phyloP scores from a whole-genome alignment of 306 rosid genomes.

The Quercus wislizeni region DNA sequence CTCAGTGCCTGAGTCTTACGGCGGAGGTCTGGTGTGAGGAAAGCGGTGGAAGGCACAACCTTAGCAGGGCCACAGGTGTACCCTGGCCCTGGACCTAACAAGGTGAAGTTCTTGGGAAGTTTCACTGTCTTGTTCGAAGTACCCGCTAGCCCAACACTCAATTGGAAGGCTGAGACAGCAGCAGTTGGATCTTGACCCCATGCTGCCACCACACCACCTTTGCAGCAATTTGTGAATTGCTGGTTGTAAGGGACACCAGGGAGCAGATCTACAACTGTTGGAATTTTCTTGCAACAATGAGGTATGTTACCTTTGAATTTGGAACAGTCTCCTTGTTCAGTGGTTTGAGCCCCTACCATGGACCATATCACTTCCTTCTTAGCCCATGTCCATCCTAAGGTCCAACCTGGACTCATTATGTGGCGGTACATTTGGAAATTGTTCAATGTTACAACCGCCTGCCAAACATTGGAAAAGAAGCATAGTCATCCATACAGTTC shows the following conservation, averaged over 20 bases:
- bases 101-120: slow-evolving; percentile 83
- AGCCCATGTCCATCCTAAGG: slow-evolving; percentile 93
- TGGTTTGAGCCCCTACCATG: slow-evolving; percentile 71
- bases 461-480: neutral
- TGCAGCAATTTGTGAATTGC: slow-evolving; percentile 83
- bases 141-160: slow-evolving; percentile 82
- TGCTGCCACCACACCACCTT: slow-evolving; percentile 85
- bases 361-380: slow-evolving; percentile 91
- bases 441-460: slow-evolving; percentile 73
- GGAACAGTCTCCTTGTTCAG: slow-evolving; percentile 97
- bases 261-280: slow-evolving; percentile 80
- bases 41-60: slow-evolving; percentile 74
- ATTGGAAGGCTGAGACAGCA: slow-evolving; percentile 76
- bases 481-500: neutral
- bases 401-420: slow-evolving; percentile 91
- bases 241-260: slow-evolving; percentile 97
- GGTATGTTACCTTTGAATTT: slow-evolving; percentile 77
- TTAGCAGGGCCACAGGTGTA: slow-evolving; percentile 93
- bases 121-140: slow-evolving; percentile 81
- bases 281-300: slow-evolving; percentile 85
- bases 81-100: slow-evolving; percentile 89
- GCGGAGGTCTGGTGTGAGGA: slow-evolving; percentile 67
- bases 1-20: slow-evolving; percentile 95
- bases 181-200: slow-evolving; percentile 94
- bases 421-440: slow-evolving; percentile 92